Percentiles rank a stretch among this genome's conserved stretches.
These are phyloP conservation scores for Coniosporium apollinis DNA, from an alignment of 495 filamentous ascomycete genomes.

Conservation along the genomic window DNA sequence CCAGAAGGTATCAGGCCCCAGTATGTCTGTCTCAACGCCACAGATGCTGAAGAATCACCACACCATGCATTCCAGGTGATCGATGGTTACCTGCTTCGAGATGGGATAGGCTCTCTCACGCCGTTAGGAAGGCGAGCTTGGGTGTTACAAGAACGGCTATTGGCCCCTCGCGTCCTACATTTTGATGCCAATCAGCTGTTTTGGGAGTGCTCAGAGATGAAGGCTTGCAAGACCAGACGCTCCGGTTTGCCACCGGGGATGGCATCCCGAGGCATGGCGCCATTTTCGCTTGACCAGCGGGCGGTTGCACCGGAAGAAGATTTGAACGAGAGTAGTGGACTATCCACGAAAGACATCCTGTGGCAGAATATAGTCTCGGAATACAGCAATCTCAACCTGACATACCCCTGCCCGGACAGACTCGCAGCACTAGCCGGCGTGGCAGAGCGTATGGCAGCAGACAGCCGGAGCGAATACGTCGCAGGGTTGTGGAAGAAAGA, in stretches of 20 bases:
- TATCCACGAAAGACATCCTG: neutral
- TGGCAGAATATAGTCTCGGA: neutral
- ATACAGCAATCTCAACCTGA: neutral
- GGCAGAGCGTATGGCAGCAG: neutral
- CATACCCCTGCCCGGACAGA: neutral
- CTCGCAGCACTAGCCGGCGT: neutral
- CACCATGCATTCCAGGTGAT: neutral
- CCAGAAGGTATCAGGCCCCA: neutral
- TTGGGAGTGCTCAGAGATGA: constrained; percentile 3
- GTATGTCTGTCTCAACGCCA: neutral
- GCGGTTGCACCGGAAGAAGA: neutral
- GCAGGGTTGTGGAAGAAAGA: neutral
- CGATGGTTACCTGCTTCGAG: neutral
- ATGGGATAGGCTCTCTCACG: neutral
- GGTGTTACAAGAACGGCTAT: constrained; percentile 4
- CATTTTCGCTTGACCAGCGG: neutral
- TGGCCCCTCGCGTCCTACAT: constrained; percentile 1
- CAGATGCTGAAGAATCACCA: neutral
- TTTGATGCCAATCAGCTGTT: constrained; percentile 2
- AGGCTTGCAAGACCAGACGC: neutral
- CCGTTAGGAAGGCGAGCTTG: constrained; percentile 2
- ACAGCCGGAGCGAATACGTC: neutral
- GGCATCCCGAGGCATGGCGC: neutral
- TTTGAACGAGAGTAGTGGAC: neutral
- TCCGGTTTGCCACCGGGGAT: neutral